Percentiles rank a stretch among this genome's conserved stretches.
phyloP scores from a whole-genome alignment of 176 grass and related monocot genomes.

The Oryza rufipogon region DNA sequence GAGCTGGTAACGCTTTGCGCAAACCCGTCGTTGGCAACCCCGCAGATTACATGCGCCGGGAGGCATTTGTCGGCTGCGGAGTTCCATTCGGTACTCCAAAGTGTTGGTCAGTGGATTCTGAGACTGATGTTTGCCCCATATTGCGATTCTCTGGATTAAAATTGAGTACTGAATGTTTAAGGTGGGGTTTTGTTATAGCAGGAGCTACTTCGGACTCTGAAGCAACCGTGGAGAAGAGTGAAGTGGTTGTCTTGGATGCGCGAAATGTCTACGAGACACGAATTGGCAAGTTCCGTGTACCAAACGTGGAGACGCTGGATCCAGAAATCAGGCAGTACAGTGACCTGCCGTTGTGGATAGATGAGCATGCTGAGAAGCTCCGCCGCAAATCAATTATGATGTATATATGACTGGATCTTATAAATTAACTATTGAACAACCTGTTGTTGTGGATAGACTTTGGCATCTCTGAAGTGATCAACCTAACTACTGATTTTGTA shows the following conservation, averaged over 20 bases:
- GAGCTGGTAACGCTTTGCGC: conserved; percentile 86
- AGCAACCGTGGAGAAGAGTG: conserved; percentile 36
- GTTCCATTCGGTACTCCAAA: conserved; percentile 76
- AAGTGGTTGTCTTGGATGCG: conserved; percentile 77
- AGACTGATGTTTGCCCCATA: background rate
- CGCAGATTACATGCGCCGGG: conserved; percentile 64
- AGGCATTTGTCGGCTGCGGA: conserved; percentile 67
- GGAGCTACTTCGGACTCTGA: conserved; percentile 22
- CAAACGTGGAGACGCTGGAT: conserved; percentile 74
- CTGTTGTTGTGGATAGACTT: conserved; percentile 60
- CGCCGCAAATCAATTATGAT: conserved; percentile 78
- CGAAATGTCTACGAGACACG: conserved; percentile 91
- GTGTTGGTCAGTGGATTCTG: conserved; percentile 53
- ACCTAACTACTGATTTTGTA: background rate
- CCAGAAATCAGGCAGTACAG: conserved; percentile 92
- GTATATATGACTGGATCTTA: conserved; percentile 38
- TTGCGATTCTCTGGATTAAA: background rate
- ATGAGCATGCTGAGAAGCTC: conserved; percentile 71
- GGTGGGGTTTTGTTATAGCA: background rate
- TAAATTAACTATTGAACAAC: background rate
- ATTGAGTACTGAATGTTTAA: background rate
- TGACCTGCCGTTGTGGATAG: conserved; percentile 82
- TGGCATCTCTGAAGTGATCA: conserved; percentile 6
- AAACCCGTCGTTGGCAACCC: conserved; percentile 43
- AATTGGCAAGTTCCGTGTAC: conserved; percentile 83